These are phyloP conservation scores for Leishmania turanica DNA, from an alignment of 208 protist genomes.

Conservation along the genomic window DNA sequence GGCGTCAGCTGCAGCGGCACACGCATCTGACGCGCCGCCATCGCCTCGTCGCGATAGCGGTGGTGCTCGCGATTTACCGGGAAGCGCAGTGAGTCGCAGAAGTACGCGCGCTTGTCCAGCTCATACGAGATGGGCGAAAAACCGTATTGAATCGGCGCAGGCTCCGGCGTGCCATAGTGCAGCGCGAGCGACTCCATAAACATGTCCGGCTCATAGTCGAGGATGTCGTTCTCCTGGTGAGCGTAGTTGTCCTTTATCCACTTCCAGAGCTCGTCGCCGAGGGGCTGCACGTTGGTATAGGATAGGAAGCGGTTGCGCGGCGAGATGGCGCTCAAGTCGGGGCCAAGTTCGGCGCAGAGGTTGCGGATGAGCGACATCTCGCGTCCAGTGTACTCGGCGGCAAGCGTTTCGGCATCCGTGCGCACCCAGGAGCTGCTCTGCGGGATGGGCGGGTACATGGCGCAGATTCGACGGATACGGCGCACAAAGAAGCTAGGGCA, in stretches of 20 bases:
- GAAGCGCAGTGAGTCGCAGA: conserved; percentile 50
- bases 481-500: conserved; percentile 49
- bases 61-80: conserved; percentile 30
- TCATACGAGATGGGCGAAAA: conserved; percentile 35
- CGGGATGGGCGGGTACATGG: conserved; percentile 34
- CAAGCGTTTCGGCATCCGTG: conserved; percentile 30
- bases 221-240: conserved; percentile 40
- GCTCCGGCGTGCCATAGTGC: conserved; percentile 45
- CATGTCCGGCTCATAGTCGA: conserved; percentile 65
- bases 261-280: conserved; percentile 39
- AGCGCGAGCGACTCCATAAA: conserved; percentile 52
- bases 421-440: conserved; percentile 31
- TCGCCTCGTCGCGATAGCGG: conserved; percentile 35
- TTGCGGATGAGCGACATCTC: conserved; percentile 69
- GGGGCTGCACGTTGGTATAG: conserved; percentile 46
- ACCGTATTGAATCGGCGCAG: conserved; percentile 40
- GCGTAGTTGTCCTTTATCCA: conserved; percentile 29
- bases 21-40: conserved; percentile 41
- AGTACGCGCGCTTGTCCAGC: conserved; percentile 43
- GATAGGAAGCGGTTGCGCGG: conserved; percentile 53
- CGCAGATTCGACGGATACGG: conserved; percentile 37
- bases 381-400: conserved; percentile 29
- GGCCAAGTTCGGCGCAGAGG: conserved; percentile 58
- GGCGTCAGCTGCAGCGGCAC: conserved; percentile 64
- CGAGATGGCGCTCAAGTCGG: conserved; percentile 54